Evolutionary conservation across 2,329 filamentous ascomycete species (phyloP).

Genomic region (Alternaria alternata): DNA sequence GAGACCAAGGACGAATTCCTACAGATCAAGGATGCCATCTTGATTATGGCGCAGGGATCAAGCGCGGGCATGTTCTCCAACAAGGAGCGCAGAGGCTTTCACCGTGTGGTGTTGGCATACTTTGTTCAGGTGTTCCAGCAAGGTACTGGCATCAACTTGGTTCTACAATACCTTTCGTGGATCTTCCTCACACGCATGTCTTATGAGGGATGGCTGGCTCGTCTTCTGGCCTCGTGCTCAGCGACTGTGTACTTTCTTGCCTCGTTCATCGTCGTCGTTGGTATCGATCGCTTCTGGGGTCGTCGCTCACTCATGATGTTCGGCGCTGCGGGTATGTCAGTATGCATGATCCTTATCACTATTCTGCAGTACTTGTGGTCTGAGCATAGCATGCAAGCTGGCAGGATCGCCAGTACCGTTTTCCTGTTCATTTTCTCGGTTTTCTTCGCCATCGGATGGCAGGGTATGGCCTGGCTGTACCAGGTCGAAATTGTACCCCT

Average conservation of each 20-base stretch:
- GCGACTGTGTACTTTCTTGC: slow-evolving; percentile 50
- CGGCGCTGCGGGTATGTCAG: slow-evolving; percentile 45
- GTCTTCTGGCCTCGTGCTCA: slow-evolving; percentile 49
- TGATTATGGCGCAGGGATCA: slow-evolving; percentile 41
- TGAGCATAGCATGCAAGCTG: slow-evolving; percentile 21
- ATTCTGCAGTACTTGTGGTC: slow-evolving; percentile 38
- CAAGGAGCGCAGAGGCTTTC: slow-evolving; percentile 51
- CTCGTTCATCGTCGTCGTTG: slow-evolving; percentile 48
- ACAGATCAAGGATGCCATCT: slow-evolving; percentile 46
- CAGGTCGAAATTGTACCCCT: slow-evolving; percentile 85
- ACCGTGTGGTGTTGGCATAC: slow-evolving; percentile 54
- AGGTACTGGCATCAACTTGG: slow-evolving; percentile 44
- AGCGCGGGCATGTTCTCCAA: slow-evolving; percentile 36
- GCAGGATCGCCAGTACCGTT: slow-evolving; percentile 57
- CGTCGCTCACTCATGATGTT: slow-evolving; percentile 48
- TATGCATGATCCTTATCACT: slow-evolving; percentile 44
- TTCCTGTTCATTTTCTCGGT: slow-evolving; percentile 92
- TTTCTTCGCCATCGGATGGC: slow-evolving; percentile 89
- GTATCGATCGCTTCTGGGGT: slow-evolving; percentile 50
- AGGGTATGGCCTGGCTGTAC: slow-evolving; percentile 68
- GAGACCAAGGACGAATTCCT: slow-evolving; percentile 53
- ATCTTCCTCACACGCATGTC: slow-evolving; percentile 63
- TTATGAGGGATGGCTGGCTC: slow-evolving; percentile 53
- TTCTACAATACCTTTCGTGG: slow-evolving; percentile 54
- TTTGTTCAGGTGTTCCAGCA: slow-evolving; percentile 56